Evolutionary conservation across 2,329 filamentous ascomycete genomes (phyloP).

Genomic region (Waltergamsia citrina): DNA sequence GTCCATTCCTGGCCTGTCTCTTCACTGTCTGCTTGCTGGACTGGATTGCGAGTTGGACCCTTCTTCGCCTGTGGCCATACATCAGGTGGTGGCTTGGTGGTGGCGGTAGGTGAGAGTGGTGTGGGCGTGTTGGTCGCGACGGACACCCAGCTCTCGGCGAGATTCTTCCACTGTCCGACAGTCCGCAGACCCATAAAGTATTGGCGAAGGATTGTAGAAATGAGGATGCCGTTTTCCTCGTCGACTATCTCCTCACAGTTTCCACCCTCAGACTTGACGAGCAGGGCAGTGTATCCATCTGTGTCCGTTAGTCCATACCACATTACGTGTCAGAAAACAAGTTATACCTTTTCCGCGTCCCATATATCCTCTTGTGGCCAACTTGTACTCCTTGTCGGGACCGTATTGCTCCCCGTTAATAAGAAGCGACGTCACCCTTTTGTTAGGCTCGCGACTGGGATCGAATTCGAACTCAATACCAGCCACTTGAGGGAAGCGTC

Average conservation of each 20-base stretch:
- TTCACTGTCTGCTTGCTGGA: conserved; percentile 4
- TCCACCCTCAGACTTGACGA: conserved; percentile 70
- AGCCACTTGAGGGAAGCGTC: conserved; percentile 76
- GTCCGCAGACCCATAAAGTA: conserved; percentile 85
- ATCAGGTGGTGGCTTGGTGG: neutral
- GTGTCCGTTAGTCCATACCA: conserved; percentile 7
- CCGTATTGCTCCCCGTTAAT: conserved; percentile 56
- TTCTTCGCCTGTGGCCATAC: conserved; percentile 2
- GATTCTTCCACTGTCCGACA: conserved; percentile 68
- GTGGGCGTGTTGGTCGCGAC: conserved; percentile 45
- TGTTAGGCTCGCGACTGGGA: conserved; percentile 46
- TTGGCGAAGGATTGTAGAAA: conserved; percentile 78
- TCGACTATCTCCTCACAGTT: conserved; percentile 68
- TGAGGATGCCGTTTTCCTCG: conserved; percentile 80
- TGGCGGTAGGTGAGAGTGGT: conserved; percentile 10
- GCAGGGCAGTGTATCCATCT: conserved; percentile 71
- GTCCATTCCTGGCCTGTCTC: conserved; percentile 21
- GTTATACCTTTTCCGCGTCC: conserved; percentile 58
- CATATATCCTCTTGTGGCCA: conserved; percentile 86
- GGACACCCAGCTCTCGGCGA: conserved; percentile 58
- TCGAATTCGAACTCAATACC: conserved; percentile 73
- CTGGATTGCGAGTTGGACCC: conserved; percentile 2
- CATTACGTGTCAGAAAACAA: neutral
- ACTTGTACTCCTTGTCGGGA: conserved; percentile 52
- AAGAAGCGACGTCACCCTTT: conserved; percentile 52